A percentile compares a stretch with the other conserved stretches of the same genome.
phyloP scores from a whole-genome alignment of 2,329 filamentous ascomycete genomes.

The Fusarium chaquense region DNA sequence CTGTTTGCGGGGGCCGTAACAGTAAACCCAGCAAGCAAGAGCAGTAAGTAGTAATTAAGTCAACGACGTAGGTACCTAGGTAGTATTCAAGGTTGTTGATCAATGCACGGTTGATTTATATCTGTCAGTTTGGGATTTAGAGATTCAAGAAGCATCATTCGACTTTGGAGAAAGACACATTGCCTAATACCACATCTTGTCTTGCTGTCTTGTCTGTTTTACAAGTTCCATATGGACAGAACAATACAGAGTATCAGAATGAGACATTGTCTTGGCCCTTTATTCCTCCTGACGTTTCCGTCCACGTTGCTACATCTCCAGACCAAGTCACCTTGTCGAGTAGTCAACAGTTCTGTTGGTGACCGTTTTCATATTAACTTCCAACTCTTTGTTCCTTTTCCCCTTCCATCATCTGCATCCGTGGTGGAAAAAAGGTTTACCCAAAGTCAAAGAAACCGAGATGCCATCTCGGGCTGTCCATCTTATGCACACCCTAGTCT shows the following conservation, averaged over 20 bases:
- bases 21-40: neutral
- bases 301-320: constrained; percentile 22
- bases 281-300: constrained; percentile 29
- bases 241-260: neutral
- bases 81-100: constrained; percentile 27
- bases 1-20: constrained; percentile 12
- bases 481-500: constrained; percentile 21
- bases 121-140: neutral
- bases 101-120: constrained; percentile 28
- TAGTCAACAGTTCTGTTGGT: neutral
- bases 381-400: constrained; percentile 1
- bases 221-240: neutral
- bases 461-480: neutral
- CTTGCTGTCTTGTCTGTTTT: neutral
- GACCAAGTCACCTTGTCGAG: constrained; percentile 3
- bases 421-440: constrained; percentile 19
- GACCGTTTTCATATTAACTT: constrained; percentile 3
- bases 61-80: constrained; percentile 1
- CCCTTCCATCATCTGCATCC: constrained; percentile 1
- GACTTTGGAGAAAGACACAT: neutral
- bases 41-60: neutral
- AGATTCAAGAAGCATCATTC: neutral
- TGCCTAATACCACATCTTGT: neutral
- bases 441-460: constrained; percentile 12
- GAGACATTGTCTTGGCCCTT: constrained; percentile 23